A percentile compares a stretch with the other conserved stretches of the same genome.
Evolutionary conservation across 495 filamentous ascomycete species (phyloP).

Genomic region (Neurospora tetrasperma): DNA sequence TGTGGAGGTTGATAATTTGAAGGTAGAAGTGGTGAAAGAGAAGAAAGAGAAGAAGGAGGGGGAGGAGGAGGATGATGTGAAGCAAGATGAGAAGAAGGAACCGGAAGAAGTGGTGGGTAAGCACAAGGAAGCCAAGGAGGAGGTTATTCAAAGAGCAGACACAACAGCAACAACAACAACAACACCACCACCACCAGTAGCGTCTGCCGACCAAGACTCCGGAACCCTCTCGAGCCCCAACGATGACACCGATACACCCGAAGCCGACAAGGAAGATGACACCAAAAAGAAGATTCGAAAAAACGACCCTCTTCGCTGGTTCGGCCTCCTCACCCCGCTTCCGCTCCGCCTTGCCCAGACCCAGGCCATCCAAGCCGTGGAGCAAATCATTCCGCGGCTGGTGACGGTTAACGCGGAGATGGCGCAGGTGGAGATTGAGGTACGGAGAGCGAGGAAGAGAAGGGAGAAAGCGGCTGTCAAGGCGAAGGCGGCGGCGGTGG

Average conservation of each 20-base stretch:
- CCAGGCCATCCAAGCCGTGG: conserved; percentile 31
- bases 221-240: not conserved
- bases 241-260: not conserved
- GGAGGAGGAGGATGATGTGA: too few species aligned
- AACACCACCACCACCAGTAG: too few species aligned
- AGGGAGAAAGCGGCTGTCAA: conserved; percentile 29
- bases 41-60: not conserved
- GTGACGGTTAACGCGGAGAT: conserved; percentile 36
- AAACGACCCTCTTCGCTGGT: conserved; percentile 57
- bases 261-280: not conserved
- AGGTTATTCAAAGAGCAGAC: too few species aligned
- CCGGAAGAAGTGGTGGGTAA: too few species aligned
- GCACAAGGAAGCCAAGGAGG: too few species aligned
- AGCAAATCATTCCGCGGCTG: conserved; percentile 35
- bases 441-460: conserved; percentile 40
- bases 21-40: not conserved
- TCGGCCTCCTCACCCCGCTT: conserved; percentile 53
- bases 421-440: conserved; percentile 38
- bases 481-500: not conserved
- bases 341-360: conserved; percentile 51
- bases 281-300: conserved; percentile 4
- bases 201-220: too few species aligned
- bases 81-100: not conserved
- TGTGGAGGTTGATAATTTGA: not conserved
- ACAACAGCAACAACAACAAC: too few species aligned